Evolutionary conservation across 345 rosid species (phyloP).

Genomic region (Citrus mangshanensis): DNA sequence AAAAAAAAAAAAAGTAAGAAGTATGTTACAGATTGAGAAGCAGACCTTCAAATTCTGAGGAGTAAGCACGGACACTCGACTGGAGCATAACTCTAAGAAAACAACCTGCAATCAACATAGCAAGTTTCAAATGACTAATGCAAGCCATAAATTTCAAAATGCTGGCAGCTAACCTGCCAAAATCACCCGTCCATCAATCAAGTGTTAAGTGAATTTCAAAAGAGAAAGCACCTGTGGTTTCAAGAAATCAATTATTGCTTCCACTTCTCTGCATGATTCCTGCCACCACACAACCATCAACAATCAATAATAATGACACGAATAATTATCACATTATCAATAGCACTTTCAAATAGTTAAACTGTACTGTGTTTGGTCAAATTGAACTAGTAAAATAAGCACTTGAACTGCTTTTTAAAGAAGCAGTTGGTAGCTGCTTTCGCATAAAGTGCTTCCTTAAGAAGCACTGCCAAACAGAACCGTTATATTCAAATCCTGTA

Average conservation of each 20-base stretch:
- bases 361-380: not conserved
- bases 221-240: conserved; percentile 80
- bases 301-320: not conserved
- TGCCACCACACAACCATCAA: conserved; percentile 30
- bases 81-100: conserved; percentile 88
- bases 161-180: conserved; percentile 25
- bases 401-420: not conserved
- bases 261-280: conserved; percentile 89
- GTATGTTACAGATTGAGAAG: not conserved
- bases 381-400: not conserved
- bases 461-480: not conserved
- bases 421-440: not conserved
- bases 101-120: conserved; percentile 56
- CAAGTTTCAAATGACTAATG: not conserved
- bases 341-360: not conserved
- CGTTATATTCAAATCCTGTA: not conserved
- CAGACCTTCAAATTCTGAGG: conserved; percentile 82
- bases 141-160: not conserved
- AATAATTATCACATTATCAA: not conserved
- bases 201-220: conserved; percentile 19
- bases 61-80: conserved; percentile 70
- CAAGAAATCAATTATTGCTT: conserved; percentile 67
- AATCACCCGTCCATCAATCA: conserved; percentile 24
- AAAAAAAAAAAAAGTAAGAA: not conserved
- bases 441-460: not conserved